Evolutionary conservation across 306 rosid species (phyloP), one percentile per base, ranked within the genome.

Genomic region (Acmispon strigosus): DNA sequence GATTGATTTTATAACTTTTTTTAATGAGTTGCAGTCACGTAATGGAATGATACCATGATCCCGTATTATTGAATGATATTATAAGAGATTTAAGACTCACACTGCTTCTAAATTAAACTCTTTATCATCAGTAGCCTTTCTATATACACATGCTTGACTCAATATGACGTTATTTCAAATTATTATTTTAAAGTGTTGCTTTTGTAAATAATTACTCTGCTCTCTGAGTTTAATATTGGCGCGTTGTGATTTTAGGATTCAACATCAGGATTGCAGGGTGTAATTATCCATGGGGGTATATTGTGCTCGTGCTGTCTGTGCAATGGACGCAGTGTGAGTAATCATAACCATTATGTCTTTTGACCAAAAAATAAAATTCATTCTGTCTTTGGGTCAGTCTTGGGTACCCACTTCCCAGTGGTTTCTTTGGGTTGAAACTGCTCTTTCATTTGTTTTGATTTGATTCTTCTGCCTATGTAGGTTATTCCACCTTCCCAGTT

Each of bases 401-500:
- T 58, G 75, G 59, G 61, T 62, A 53, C 64, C 64, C 66, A 44
- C 17, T 10, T 41, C 59, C 48, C 50, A 50, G 49, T 74, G 72
- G 53, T 74, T 77, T 78, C 44, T 19, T 66, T 18, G 51, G 78
- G 62, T 45, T 7, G 51, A 70, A 47, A 62, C 6, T 15, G 7
- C 65, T 45, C 49, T 66, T 60, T 74, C 32, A 77, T 66, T 78
- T 55, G 57, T 70, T 76, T n/a, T 55, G 45, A 51, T 24, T 74
- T 66, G 74, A 47, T 37, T 18, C 59, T 69, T 57, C 36, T 51
- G 51, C 36, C 9, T 6, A 32, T 79, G 64, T 69, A 94, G 99
- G 86, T 94, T 24, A 77, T 94, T 70, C 96, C 99, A 13, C 97
- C 96, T 44, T 94, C 99, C 73, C 87, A 89, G 69, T 94, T 94